A percentile compares a stretch with the other conserved stretches of the same genome.
These are phyloP conservation scores for Dendrobium officinale DNA, from an alignment of 106 monocot species.

Conservation along the genomic window DNA sequence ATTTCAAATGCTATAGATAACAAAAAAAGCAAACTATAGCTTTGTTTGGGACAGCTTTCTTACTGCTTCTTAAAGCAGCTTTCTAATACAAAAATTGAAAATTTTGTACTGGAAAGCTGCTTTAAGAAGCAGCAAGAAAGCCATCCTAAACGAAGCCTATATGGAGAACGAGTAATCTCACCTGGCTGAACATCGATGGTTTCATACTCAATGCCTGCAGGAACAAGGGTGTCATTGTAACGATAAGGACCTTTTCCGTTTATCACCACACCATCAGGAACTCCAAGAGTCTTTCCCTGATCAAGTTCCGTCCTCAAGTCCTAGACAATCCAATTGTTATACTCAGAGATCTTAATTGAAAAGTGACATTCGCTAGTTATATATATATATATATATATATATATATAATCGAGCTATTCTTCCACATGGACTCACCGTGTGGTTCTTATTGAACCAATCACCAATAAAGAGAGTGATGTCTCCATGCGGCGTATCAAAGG, in stretches of 20 bases:
- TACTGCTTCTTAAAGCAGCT: no score
- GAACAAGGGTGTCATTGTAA: slow-evolving; percentile 43
- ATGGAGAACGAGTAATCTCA: background rate
- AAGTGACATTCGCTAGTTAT: background rate
- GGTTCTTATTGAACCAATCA: slow-evolving; percentile 84
- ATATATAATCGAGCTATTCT: background rate
- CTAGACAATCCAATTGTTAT: slow-evolving; percentile 11
- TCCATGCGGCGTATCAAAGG: slow-evolving; percentile 63
- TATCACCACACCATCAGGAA: slow-evolving; percentile 65
- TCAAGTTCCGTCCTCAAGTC: slow-evolving; percentile 57
- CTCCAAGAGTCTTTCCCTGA: slow-evolving; percentile 44
- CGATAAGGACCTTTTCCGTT: slow-evolving; percentile 69
- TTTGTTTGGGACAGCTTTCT: no score
- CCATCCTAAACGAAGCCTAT: no score
- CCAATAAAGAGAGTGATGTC: slow-evolving; percentile 88
- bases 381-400: background rate
- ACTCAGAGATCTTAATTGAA: background rate
- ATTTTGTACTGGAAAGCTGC: no score
- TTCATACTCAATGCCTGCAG: slow-evolving; percentile 42
- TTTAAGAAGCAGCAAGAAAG: no score
- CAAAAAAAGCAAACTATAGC: background rate
- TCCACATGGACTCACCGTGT: slow-evolving; percentile 33
- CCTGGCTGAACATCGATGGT: slow-evolving; percentile 52
- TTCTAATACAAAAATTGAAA: no score
- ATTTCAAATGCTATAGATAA: background rate